Evolutionary conservation across 2,329 filamentous ascomycete species (phyloP).

Genomic region (Botrytis squamosa): DNA sequence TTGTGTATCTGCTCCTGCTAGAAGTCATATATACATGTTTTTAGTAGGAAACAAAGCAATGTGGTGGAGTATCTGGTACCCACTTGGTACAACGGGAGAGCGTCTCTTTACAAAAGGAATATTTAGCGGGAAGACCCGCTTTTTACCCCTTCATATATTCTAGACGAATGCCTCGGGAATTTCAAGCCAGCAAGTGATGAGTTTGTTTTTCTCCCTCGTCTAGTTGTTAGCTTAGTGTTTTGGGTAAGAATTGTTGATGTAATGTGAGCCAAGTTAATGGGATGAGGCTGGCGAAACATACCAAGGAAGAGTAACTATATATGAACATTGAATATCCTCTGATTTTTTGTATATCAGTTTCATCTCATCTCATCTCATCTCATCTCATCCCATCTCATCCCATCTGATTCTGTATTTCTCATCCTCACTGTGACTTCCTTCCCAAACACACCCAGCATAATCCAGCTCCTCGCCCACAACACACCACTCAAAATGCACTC

Average conservation of each 20-base stretch:
- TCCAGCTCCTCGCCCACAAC: neutral
- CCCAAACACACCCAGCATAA: neutral
- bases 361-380: neutral
- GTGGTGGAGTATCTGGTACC: neutral
- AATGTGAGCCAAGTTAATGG: neutral
- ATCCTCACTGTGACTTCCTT: neutral
- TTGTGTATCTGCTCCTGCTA: neutral
- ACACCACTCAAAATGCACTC: neutral
- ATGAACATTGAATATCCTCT: neutral
- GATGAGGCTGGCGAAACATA: neutral
- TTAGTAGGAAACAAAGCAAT: neutral
- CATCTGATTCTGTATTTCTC: neutral
- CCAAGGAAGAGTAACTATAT: neutral
- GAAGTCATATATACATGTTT: neutral
- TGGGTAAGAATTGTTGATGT: neutral
- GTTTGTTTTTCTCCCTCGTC: neutral
- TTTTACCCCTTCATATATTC: conserved; percentile 2
- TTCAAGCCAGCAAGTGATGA: neutral
- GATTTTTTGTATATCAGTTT: neutral
- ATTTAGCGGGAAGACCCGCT: neutral
- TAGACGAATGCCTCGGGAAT: neutral
- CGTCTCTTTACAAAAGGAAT: neutral
- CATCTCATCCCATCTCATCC: neutral
- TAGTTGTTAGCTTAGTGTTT: neutral
- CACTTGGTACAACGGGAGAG: neutral